These are phyloP conservation scores for Alternaria brassicae DNA, from an alignment of 2,329 filamentous ascomycete genomes.

Conservation along the genomic window DNA sequence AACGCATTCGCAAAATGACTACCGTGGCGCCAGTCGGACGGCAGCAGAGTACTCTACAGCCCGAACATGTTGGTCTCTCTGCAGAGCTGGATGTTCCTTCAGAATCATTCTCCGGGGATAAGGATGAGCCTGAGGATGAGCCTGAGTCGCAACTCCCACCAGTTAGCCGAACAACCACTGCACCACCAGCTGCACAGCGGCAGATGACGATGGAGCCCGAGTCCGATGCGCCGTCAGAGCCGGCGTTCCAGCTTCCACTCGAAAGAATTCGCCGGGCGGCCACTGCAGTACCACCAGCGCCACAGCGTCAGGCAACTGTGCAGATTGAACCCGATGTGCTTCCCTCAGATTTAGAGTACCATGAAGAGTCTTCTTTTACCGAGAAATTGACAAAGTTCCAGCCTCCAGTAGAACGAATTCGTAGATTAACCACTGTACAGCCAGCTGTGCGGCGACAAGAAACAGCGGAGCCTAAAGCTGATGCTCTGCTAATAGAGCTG, in stretches of 20 bases:
- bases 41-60: background rate
- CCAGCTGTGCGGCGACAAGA: background rate
- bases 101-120: background rate
- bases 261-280: too few relatives aligned
- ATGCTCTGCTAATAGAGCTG: background rate
- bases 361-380: background rate
- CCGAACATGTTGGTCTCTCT: fast-evolving
- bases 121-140: background rate
- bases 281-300: too few relatives aligned
- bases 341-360: too few relatives aligned
- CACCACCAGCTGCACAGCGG: background rate
- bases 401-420: background rate
- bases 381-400: background rate
- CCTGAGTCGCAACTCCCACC: background rate
- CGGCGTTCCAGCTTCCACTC: background rate
- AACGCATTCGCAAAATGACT: background rate
- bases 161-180: background rate
- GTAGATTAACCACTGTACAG: background rate
- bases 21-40: background rate
- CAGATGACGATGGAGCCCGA: background rate
- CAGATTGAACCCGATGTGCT: too few relatives aligned
- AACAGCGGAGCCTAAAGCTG: background rate
- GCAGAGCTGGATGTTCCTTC: background rate
- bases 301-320: too few relatives aligned
- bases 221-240: background rate